Evolutionary conservation across 305 asterid species (phyloP), one percentile per base, ranked within the genome.

Genomic region (Withania somnifera): DNA sequence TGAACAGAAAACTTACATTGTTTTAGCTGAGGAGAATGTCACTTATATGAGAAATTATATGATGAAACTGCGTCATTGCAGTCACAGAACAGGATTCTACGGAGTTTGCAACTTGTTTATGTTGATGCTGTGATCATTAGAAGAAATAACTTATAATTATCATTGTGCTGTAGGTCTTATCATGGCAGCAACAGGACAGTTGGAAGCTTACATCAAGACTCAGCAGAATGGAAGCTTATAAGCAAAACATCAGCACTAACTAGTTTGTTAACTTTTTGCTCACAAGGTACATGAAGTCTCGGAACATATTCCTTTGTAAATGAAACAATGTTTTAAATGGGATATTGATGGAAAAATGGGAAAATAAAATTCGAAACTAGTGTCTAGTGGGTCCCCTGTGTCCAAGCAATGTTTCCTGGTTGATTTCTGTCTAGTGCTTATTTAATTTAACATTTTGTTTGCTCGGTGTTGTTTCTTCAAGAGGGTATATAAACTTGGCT

Each of bases 131-230:
- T 45, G 56, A 38, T 19, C 57, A 22, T 45, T 60, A n/a, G 42
- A 11, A 10, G 24, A 20, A 61, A 3, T 53, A 69, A 11, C 19
- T 30, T 13, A 57, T 34, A 52, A 36, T 2, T 28, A 3, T 45
- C 14, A 24, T 45, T 45, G 58, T 45, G 28, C 82, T 83, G 56
- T 84, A 96, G 99, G 99, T 85, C 92, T 96, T 83, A 86, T 96
- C 80, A 84, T 96, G 93, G 98, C 99, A 32, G 95, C 99, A 52
- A 87, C 87, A 22, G 94, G 97, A 67, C 94, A 91, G 83, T 88
- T 96, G 78, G 93, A 82, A 56, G 86, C 90, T 38, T 87, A 93
- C 87, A 90, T 90, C 78, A 82, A 79, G 78, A 90, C 71, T 85
- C 97, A 93, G 83, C 97, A 82, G 84, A 96, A 94, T 83, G 98